Evolutionary conservation across 495 filamentous ascomycete genomes (phyloP).

Genomic region (Clohesyomyces aquaticus): DNA sequence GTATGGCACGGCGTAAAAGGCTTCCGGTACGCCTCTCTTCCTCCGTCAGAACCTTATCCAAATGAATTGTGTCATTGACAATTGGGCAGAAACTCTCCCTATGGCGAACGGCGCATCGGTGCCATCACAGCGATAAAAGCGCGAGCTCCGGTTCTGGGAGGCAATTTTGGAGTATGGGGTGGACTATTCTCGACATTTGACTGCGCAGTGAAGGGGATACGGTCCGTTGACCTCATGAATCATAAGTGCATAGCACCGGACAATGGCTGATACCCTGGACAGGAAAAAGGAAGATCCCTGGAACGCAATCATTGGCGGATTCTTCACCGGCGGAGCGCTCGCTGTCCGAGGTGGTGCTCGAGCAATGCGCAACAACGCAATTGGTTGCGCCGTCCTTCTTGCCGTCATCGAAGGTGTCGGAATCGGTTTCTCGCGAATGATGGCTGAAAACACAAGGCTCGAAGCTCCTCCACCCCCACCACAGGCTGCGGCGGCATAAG

Average conservation of each 20-base stretch:
- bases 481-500: slow-evolving; percentile 11
- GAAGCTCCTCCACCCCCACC: slow-evolving; percentile 56
- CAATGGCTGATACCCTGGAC: neutral
- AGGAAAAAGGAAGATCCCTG: slow-evolving; percentile 96
- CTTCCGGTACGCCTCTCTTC: slow-evolving; percentile 46
- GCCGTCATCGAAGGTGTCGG: slow-evolving; percentile 98
- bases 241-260: neutral
- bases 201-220: slow-evolving; percentile 91
- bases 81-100: slow-evolving; percentile 54
- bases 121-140: slow-evolving; percentile 97
- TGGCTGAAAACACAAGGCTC: slow-evolving; percentile 86
- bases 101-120: slow-evolving; percentile 93
- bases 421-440: slow-evolving; percentile 94
- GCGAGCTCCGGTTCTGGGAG: slow-evolving; percentile 90
- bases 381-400: slow-evolving; percentile 90
- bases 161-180: slow-evolving; percentile 98
- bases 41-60: neutral
- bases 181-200: slow-evolving; percentile 93
- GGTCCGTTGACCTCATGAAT: slow-evolving; percentile 2
- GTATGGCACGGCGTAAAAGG: slow-evolving; percentile 99
- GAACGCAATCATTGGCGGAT: slow-evolving; percentile 94
- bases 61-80: neutral
- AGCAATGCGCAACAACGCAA: slow-evolving; percentile 90
- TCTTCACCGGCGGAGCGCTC: slow-evolving; percentile 92
- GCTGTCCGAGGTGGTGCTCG: slow-evolving; percentile 88